Percentiles rank a stretch among this genome's conserved stretches.
phyloP scores from a whole-genome alignment of 2,329 filamentous ascomycete genomes.

The Cryphonectria naterciae region DNA sequence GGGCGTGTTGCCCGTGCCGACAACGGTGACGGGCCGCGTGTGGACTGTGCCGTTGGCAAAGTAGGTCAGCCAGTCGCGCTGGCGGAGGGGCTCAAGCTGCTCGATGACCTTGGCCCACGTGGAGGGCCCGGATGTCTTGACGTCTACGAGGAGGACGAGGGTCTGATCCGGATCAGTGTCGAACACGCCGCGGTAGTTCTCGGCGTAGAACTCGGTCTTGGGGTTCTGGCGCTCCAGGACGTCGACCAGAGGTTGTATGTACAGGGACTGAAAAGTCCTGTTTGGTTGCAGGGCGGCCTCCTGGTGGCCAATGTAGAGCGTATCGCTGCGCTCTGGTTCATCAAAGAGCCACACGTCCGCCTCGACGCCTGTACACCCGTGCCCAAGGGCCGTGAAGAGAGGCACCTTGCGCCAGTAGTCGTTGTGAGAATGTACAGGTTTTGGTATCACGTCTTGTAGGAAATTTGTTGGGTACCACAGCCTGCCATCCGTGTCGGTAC shows the following conservation, averaged over 20 bases:
- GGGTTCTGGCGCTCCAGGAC: slow-evolving; percentile 61
- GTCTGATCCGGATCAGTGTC: slow-evolving; percentile 55
- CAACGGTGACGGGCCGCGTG: slow-evolving; percentile 65
- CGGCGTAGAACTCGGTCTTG: slow-evolving; percentile 49
- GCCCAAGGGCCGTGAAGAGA: slow-evolving; percentile 63
- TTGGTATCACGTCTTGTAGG: slow-evolving; percentile 52
- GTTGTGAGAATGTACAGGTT: slow-evolving; percentile 69
- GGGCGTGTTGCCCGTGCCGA: slow-evolving; percentile 68
- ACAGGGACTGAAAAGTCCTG: slow-evolving; percentile 65
- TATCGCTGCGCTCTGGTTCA: slow-evolving; percentile 35
- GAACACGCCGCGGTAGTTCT: slow-evolving; percentile 59
- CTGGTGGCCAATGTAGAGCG: slow-evolving; percentile 68
- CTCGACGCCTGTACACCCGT: slow-evolving; percentile 67
- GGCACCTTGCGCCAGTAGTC: slow-evolving; percentile 70
- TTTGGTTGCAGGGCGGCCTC: slow-evolving; percentile 55
- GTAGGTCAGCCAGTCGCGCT: slow-evolving; percentile 60
- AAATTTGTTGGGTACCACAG: slow-evolving; percentile 56
- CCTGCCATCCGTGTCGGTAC: slow-evolving; percentile 44
- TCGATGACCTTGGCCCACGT: slow-evolving; percentile 57
- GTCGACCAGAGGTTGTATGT: slow-evolving; percentile 65
- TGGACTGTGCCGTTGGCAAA: slow-evolving; percentile 55
- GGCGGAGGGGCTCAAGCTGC: slow-evolving; percentile 62
- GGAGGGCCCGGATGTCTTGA: slow-evolving; percentile 62
- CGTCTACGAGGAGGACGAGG: slow-evolving; percentile 68
- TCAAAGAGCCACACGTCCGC: slow-evolving; percentile 70